phyloP scores from a whole-genome alignment of 192 early-diverging fungal species.

The Backusella australiensis region DNA sequence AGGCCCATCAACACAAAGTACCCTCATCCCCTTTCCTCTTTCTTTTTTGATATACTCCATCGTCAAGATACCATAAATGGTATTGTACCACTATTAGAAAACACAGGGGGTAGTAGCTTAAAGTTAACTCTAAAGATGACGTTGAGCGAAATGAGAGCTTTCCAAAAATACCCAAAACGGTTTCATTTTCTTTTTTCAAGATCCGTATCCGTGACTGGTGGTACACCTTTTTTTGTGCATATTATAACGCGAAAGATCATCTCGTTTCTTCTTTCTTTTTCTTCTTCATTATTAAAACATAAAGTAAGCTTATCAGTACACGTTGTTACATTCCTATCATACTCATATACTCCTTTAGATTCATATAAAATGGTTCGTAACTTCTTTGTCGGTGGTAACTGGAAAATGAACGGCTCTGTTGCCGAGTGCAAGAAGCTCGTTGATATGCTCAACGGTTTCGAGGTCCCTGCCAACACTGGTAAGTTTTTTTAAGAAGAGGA shows the following conservation, averaged over 20 bases:
- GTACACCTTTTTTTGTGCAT: background rate
- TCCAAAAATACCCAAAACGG: slow-evolving; percentile 1
- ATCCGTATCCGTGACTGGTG: background rate
- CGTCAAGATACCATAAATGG: background rate
- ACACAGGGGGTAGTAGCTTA: background rate
- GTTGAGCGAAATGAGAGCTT: background rate
- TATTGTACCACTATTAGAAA: background rate
- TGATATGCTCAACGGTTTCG: slow-evolving; percentile 71
- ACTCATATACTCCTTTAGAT: background rate
- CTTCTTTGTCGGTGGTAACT: slow-evolving; percentile 88
- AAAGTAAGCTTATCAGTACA: background rate
- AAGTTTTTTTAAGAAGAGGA: slow-evolving; percentile 33
- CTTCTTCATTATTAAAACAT: background rate
- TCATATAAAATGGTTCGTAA: slow-evolving; percentile 62
- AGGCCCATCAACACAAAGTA: background rate
- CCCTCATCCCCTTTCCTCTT: background rate
- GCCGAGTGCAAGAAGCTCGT: slow-evolving; percentile 74
- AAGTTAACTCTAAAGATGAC: background rate
- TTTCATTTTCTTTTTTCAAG: background rate
- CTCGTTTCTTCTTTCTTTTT: background rate
- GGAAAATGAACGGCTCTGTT: slow-evolving; percentile 97
- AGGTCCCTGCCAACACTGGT: slow-evolving; percentile 68
- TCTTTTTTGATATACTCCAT: background rate
- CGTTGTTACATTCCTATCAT: background rate
- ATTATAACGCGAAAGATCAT: background rate